phyloP scores from a whole-genome alignment of 2,329 filamentous ascomycete species.

The Pseudocercospora vitis region DNA sequence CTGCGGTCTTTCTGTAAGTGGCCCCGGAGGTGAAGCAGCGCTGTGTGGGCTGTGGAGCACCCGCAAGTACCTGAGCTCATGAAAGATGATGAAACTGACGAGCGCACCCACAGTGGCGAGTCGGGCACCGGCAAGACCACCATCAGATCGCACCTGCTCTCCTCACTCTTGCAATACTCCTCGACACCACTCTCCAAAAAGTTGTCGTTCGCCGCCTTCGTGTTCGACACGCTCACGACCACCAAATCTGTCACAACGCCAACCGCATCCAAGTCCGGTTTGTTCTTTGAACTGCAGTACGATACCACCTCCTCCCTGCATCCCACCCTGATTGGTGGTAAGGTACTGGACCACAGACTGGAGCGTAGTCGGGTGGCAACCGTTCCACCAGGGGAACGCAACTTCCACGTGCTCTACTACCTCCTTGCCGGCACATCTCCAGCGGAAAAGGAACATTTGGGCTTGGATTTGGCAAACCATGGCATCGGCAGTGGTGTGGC shows the following conservation, averaged over 20 bases:
- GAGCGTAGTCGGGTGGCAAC: conserved; percentile 88
- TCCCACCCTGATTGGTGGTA: conserved; percentile 87
- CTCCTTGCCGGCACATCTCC: conserved; percentile 86
- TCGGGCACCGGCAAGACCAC: conserved; percentile 96
- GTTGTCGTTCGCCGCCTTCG: conserved; percentile 86
- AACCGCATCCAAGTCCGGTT: conserved; percentile 89
- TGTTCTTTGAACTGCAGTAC: conserved; percentile 96
- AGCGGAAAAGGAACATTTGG: conserved; percentile 85
- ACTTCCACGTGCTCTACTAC: conserved; percentile 96
- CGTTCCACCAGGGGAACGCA: conserved; percentile 92
- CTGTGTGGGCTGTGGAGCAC: neutral
- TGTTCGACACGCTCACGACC: conserved; percentile 94
- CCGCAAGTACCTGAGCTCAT: neutral
- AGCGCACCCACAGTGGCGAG: conserved; percentile 68
- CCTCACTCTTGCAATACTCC: conserved; percentile 81
- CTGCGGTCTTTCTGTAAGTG: conserved; percentile 85
- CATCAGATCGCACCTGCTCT: conserved; percentile 81
- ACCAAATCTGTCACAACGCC: conserved; percentile 96
- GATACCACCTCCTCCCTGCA: conserved; percentile 82
- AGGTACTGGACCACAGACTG: conserved; percentile 87
- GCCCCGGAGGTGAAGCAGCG: neutral
- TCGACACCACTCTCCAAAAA: conserved; percentile 92
- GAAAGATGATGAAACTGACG: too few relatives aligned
- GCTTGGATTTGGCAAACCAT: conserved; percentile 51
- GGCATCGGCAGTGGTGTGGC: conserved; percentile 55